Percentiles rank a stretch among this genome's conserved stretches.
Evolutionary conservation across 2,329 filamentous ascomycete genomes (phyloP).

Genomic region (Chrysoporthe deuterocubensis): DNA sequence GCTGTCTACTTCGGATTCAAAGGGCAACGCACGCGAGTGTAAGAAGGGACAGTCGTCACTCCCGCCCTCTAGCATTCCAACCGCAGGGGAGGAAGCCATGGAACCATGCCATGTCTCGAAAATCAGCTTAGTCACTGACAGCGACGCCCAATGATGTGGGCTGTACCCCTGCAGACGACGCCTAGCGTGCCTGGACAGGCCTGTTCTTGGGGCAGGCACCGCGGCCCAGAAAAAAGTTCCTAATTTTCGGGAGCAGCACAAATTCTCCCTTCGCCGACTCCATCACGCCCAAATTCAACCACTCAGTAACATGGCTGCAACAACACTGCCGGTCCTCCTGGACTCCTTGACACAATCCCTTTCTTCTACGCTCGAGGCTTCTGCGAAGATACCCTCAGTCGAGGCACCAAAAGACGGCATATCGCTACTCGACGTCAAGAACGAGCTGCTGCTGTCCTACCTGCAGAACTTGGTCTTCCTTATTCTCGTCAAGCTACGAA

Average conservation of each 20-base stretch:
- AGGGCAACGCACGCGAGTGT: background rate
- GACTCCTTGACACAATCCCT: conserved; percentile 63
- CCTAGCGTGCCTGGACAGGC: too few species aligned
- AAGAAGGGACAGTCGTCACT: conserved; percentile 15
- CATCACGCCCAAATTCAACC: too few species aligned
- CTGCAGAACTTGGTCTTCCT: conserved; percentile 92
- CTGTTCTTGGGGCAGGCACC: background rate
- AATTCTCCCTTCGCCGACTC: background rate
- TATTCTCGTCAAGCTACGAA: conserved; percentile 78
- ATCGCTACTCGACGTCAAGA: conserved; percentile 93
- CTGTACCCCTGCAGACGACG: background rate
- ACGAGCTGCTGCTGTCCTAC: conserved; percentile 95
- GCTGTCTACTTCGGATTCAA: conserved; percentile 10
- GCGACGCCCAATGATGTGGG: background rate
- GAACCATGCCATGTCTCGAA: background rate
- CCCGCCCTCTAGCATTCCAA: conserved; percentile 2
- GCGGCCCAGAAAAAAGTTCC: conserved; percentile 23
- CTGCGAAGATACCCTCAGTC: conserved; percentile 65
- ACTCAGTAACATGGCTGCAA: conserved; percentile 28
- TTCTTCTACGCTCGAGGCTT: conserved; percentile 67
- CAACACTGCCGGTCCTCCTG: conserved; percentile 50
- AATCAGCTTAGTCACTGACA: background rate
- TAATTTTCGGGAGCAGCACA: background rate
- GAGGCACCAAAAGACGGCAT: conserved; percentile 84
- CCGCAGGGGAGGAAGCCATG: background rate